Base-by-base conservation (phyloP, 768 basidiomycete genomes). In the Coprinellus micaceus region DNA sequence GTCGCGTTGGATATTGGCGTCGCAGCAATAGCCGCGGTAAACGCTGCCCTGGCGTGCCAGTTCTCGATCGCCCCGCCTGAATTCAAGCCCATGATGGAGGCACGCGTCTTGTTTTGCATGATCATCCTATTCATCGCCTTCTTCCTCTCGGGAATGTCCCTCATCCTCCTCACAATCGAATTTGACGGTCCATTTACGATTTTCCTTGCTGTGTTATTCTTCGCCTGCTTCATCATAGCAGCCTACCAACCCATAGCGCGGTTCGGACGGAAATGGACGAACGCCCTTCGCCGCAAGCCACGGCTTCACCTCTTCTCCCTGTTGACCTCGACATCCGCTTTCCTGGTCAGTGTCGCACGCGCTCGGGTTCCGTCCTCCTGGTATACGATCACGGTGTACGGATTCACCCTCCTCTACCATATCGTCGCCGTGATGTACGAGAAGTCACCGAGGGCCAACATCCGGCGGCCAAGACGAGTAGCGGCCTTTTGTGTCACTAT, bases 101-200 rank as follows among this genome's bases (percentile, higher is more conserved):
- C 6, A 10, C 46, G 46, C 46, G n/a, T 47, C 46, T n/a, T 47
- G 46, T 47, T 47, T n/a, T 47, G 19, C 22, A 47, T 47, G 46
- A 22, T 47, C 25, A 6, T 47, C 22, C 46, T 24, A 26, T 47
- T 24, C 22, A 47, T 47, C 2, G 25, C 22, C 5, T 6, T 10
- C 5, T 12, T 26, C 11, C 2, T 25, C 46, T 22, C 22, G 11
- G 46, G 46, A 28, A 47, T 47, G 11, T 47, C 46, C 11, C 25
- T 47, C 22, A n/a, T 47, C 25, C 19, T 47, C 46, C 46, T 47
- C 25, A 10, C 22, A 6, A 15, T 47, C 6, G 26, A 26, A 4
- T 47, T 24, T n/a, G 25, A 47, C 25, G 11, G 6, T 6, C 1
- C 22, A 6, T 47, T 47, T 24, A 25, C 46, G 13, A 26, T 47